phyloP scores from a whole-genome alignment of 2,329 filamentous ascomycete genomes.

The Cercospora nicotianae region DNA sequence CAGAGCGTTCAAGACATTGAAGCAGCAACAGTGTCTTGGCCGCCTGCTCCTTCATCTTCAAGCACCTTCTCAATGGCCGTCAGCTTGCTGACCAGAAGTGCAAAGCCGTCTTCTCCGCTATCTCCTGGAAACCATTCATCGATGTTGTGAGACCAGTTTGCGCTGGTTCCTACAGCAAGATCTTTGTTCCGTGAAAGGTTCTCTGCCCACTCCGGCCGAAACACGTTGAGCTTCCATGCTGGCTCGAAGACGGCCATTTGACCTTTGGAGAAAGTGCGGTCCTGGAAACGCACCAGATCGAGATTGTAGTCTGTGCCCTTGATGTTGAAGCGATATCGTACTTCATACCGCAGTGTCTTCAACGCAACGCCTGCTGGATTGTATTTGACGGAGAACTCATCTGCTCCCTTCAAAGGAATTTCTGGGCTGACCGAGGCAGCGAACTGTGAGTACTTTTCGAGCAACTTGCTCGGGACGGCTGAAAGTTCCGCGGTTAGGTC shows the following conservation, averaged over 20 bases:
- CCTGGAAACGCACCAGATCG: conserved; percentile 36
- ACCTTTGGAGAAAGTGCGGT: conserved; percentile 17
- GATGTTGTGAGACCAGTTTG: conserved; percentile 33
- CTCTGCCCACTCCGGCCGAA: conserved; percentile 34
- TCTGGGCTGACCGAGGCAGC: conserved; percentile 25
- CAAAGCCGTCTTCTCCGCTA: conserved; percentile 29
- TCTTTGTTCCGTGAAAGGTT: conserved; percentile 33
- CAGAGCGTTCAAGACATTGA: neutral
- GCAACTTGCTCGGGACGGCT: conserved; percentile 25
- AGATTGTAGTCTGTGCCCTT: conserved; percentile 33
- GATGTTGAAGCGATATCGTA: conserved; percentile 34
- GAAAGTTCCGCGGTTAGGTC: conserved; percentile 29
- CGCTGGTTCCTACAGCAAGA: conserved; percentile 31
- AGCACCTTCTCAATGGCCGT: conserved; percentile 26
- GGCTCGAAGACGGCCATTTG: conserved; percentile 23
- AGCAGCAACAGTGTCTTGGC: neutral
- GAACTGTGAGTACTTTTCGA: conserved; percentile 22
- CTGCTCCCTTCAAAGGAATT: neutral
- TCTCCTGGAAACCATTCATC: conserved; percentile 36
- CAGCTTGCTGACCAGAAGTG: conserved; percentile 34
- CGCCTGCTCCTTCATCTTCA: neutral
- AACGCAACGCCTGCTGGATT: conserved; percentile 14
- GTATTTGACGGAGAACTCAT: conserved; percentile 27
- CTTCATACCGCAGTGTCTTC: conserved; percentile 30
- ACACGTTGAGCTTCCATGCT: conserved; percentile 36